Evolutionary conservation across 306 rosid genomes (phyloP).

Genomic region (Quercus parvula): DNA sequence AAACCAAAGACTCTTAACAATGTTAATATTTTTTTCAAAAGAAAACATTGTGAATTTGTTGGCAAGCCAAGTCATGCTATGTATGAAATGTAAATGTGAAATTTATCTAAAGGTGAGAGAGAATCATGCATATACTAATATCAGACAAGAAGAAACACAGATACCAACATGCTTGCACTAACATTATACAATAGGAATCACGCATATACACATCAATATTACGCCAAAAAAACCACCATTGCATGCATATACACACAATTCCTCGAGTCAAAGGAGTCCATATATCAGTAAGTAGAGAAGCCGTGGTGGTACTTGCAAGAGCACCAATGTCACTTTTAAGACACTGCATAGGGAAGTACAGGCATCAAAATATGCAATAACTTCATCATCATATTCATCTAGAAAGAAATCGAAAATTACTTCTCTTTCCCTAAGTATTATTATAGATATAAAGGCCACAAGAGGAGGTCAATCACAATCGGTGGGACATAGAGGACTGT

Average conservation of each 20-base stretch:
- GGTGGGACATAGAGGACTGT: too few relatives aligned
- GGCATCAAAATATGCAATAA: not conserved
- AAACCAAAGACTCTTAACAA: too few relatives aligned
- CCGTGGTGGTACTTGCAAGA: not conserved
- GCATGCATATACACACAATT: not conserved
- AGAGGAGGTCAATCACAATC: not conserved
- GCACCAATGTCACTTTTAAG: conserved; percentile 25
- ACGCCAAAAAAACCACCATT: too few relatives aligned
- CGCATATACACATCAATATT: too few relatives aligned
- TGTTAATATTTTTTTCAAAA: too few relatives aligned
- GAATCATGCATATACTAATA: too few relatives aligned
- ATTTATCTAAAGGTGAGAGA: too few relatives aligned
- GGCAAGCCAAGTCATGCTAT: too few relatives aligned
- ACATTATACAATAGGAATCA: not conserved
- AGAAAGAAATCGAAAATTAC: not conserved
- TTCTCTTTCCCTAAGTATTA: not conserved
- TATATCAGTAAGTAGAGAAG: not conserved
- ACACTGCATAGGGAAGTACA: conserved; percentile 19
- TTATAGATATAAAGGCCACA: not conserved
- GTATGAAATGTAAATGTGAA: too few relatives aligned
- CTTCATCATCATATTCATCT: not conserved
- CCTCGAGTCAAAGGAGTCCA: not conserved
- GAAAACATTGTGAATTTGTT: too few relatives aligned
- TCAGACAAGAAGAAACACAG: not conserved
- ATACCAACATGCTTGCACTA: not conserved